Evolutionary conservation across 441 rosid genomes (phyloP).

Genomic region (Gossypium lobatum): DNA sequence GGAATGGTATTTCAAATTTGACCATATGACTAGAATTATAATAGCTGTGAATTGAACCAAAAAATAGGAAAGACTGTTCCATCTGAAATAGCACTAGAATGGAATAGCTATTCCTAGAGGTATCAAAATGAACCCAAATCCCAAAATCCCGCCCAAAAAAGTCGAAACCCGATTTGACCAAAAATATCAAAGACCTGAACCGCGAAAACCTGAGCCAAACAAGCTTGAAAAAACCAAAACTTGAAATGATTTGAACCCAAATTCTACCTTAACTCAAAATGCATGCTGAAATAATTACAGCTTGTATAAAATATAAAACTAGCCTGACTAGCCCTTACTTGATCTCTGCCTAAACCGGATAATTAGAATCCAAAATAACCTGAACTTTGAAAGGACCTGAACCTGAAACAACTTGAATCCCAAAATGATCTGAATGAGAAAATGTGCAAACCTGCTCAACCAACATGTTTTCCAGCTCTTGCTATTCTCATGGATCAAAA

Average conservation of each 20-base stretch:
- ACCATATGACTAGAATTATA: background rate
- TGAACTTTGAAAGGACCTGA: background rate
- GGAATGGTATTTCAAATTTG: background rate
- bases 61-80: background rate
- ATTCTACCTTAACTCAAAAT: background rate
- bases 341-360: background rate
- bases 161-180: background rate
- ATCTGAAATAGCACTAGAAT: background rate
- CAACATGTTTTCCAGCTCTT: background rate
- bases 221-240: background rate
- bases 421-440: background rate
- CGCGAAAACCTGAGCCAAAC: background rate
- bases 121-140: background rate
- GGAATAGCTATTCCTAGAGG: background rate
- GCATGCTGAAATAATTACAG: background rate
- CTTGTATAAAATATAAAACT: background rate
- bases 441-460: background rate
- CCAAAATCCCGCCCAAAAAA: background rate
- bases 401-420: background rate
- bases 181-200: background rate
- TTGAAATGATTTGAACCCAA: background rate
- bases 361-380: background rate
- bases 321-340: background rate
- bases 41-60: background rate
- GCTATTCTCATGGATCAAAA: constrained; percentile 1